phyloP scores from a whole-genome alignment of 441 rosid genomes.

The Viola pubescens region DNA sequence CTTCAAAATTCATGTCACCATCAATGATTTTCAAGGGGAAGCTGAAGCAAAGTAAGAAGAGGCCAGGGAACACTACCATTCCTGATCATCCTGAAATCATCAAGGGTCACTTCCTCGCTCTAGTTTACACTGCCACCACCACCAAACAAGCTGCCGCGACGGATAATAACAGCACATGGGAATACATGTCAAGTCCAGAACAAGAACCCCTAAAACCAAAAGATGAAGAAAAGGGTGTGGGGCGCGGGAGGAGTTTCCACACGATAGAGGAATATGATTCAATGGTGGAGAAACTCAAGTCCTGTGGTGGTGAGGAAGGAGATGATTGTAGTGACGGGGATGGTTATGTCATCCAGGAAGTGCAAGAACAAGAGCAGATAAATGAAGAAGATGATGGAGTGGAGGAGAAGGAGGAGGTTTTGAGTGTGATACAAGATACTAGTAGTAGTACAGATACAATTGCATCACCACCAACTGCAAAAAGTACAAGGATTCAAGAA shows the following conservation, averaged over 20 bases:
- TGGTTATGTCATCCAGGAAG: slow-evolving; percentile 8
- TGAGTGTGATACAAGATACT: neutral
- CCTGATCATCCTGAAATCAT: slow-evolving; percentile 1
- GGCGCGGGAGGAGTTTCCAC: slow-evolving; percentile 28
- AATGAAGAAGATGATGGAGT: no score
- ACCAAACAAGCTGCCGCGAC: slow-evolving; percentile 1
- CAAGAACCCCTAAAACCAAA: slow-evolving; percentile 17
- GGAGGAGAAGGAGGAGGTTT: no score
- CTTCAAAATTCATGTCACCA: slow-evolving; percentile 27
- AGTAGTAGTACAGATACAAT: slow-evolving; percentile 4
- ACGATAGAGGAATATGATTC: slow-evolving; percentile 35
- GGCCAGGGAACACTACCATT: slow-evolving; percentile 11
- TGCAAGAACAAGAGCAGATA: no score
- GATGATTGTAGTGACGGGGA: slow-evolving; percentile 3
- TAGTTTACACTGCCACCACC: slow-evolving; percentile 17
- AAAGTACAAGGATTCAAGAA: slow-evolving; percentile 5
- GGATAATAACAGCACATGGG: slow-evolving; percentile 4
- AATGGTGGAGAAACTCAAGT: slow-evolving; percentile 17
- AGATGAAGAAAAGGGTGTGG: slow-evolving; percentile 8
- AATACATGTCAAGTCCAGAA: slow-evolving; percentile 6
- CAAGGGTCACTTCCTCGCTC: slow-evolving; percentile 22
- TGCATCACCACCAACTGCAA: neutral
- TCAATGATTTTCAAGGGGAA: slow-evolving; percentile 27
- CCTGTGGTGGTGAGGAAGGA: slow-evolving; percentile 1
- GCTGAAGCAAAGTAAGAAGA: slow-evolving; percentile 18